Evolutionary conservation across 1,284 basidiomycete genomes (phyloP).

Genomic region (Pisolithus thermaeus): DNA sequence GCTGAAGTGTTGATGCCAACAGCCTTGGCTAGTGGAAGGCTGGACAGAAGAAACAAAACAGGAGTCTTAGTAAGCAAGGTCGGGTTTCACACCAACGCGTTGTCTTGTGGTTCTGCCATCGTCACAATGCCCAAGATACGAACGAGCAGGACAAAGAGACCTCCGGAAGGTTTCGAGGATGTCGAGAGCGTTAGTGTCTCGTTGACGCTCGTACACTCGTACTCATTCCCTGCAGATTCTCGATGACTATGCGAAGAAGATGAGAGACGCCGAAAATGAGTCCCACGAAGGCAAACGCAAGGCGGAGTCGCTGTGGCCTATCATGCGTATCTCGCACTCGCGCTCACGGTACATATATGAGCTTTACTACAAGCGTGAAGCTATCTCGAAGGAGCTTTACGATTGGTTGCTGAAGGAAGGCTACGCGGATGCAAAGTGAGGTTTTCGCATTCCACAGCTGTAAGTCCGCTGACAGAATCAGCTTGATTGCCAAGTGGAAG

Average conservation of each 20-base stretch:
- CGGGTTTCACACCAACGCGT: background rate
- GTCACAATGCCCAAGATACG: constrained; percentile 87
- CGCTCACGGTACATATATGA: constrained; percentile 97
- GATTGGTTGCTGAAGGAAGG: constrained; percentile 98
- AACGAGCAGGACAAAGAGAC: constrained; percentile 90
- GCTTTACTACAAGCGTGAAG: constrained; percentile 97
- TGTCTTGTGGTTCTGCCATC: background rate
- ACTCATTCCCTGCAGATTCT: constrained; percentile 55
- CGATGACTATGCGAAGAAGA: constrained; percentile 94
- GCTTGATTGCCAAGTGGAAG: constrained; percentile 99
- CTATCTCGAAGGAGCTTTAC: constrained; percentile 90
- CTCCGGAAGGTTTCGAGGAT: constrained; percentile 97
- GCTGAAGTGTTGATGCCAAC: too few species aligned
- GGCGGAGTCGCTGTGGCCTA: constrained; percentile 96
- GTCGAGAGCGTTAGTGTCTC: constrained; percentile 64
- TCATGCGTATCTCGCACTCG: constrained; percentile 96
- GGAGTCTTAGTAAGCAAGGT: background rate
- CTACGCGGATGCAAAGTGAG: constrained; percentile 96
- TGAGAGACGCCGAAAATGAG: constrained; percentile 97
- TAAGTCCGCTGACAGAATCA: constrained; percentile 30
- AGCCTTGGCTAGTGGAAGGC: too few species aligned
- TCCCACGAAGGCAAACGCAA: constrained; percentile 97
- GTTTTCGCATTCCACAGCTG: constrained; percentile 14
- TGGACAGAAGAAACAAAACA: too few species aligned
- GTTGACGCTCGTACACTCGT: background rate